Evolutionary conservation across 1,284 basidiomycete genomes (phyloP), one percentile per base, ranked within the genome.

Genomic region (Tetrapyrgos nigripes): DNA sequence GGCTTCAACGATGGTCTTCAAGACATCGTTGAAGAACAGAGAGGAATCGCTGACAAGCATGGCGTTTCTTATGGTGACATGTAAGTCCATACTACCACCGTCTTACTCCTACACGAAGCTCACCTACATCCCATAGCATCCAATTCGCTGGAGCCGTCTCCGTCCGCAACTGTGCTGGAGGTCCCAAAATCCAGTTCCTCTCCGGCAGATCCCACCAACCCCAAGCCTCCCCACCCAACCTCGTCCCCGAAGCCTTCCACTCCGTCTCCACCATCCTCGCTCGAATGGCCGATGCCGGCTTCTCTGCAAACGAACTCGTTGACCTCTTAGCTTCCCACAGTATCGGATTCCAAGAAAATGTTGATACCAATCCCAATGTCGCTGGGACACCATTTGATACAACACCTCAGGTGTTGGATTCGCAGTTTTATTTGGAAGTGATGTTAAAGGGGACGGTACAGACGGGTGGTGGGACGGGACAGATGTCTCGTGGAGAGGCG

Each of bases 131-230:
- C 54, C 27, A 4, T 29, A 73, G 72, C 64, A 76, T 80, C 58
- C 77, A 80, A 61, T 78, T 80, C 53, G 76, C 76, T 23, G 77
- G 73, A 31, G 77, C 76, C 8, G 74, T 77, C 44, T 76, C 70
- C 11, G 65, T 78, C 4, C 68, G 70, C 31, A 77, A 77, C 65
- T 78, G 76, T 59, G 53, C 64, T 44, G 76, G 75, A 37, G 75
- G 66, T 13, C 74, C 75, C n/a, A 71, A 68, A 5, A 64, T 76
- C 5, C 61, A 72, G 58, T 78, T 77, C 68, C 55, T 74, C 2
- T 69, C 70, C 3, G 76, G 76, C 14, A 75, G 76, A 21, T 55
- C 64, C 14, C 73, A 75, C 52, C 11, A 58, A 50, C 68, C 72
- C 14, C 50, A 44, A 17, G 56, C 72, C 0, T 67, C 76, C 1